Evolutionary conservation across 2,329 filamentous ascomycete genomes (phyloP), one percentile per base, ranked within the genome.

Genomic region (Fusarium euwallaceae): DNA sequence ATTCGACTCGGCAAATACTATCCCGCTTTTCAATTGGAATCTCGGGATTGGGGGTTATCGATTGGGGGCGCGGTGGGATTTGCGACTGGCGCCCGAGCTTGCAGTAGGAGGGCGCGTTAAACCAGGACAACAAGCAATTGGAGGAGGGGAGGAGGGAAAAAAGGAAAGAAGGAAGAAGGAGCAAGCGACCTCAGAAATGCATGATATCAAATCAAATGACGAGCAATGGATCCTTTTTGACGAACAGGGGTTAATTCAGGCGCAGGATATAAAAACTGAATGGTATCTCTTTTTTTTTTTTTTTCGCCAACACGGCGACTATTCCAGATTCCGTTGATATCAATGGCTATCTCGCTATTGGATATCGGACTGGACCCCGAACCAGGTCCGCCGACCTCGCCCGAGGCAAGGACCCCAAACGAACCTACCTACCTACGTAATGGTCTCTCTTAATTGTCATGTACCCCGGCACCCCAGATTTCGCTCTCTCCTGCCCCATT

Each of bases 281-380:
- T 39, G 14, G 6, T 20, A 16, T 51, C 22, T 51, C 22, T 43
- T 14, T 9, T 29, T 59, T n/a, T 43, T 14, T 9, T 29, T 73
- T 59, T 58, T 27, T 48, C 36, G 61, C 24, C 16, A 27, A 27
- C 17, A 55, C 61, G 24, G 45, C 34, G 45, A 64, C 45, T 55
- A 43, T 29, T 56, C 61, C 63, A 48, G 63, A 48, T 65, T 65
- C 43, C 32, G 24, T 53, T 60, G 39, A 71, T 60, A 39, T 66
- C 36, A 51, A 60, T 59, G 34, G 27, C 51, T 48, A 22, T 11
- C 39, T 41, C 55, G 17, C 60, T 29, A 75, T 71, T 75, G 70
- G 73, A 29, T 36, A 36, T 64, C 73, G 73, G 73, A 71, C 70
- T 76, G 24, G 64, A 66, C 56, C 45, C 73, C 73, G 73, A 75